phyloP scores from a whole-genome alignment of 169 alveolate genomes.

The Eimeria acervulina region DNA sequence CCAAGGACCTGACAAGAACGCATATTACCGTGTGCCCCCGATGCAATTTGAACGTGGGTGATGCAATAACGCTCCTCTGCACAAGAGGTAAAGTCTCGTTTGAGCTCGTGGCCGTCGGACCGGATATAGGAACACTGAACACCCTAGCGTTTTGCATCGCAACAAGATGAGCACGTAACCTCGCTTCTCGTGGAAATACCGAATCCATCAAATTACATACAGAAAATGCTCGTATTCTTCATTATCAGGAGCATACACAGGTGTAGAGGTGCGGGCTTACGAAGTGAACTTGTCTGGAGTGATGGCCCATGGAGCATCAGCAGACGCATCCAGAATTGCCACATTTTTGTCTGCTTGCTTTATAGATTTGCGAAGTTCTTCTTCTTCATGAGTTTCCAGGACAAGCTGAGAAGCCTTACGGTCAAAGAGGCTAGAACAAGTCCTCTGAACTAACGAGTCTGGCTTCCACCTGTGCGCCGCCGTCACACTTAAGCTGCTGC shows the following conservation, averaged over 20 bases:
- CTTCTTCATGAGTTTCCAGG: slow-evolving; percentile 57
- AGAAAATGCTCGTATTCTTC: neutral
- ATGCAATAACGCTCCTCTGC: neutral
- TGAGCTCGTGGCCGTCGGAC: neutral
- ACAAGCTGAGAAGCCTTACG: slow-evolving; percentile 70
- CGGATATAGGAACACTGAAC: neutral
- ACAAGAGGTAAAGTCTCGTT: neutral
- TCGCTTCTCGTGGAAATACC: too few relatives aligned
- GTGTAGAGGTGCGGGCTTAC: slow-evolving; percentile 4
- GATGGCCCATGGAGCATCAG: slow-evolving; percentile 70
- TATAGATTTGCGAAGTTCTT: slow-evolving; percentile 20
- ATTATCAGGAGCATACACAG: neutral
- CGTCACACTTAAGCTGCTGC: slow-evolving; percentile 77
- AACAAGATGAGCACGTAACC: neutral
- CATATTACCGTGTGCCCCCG: neutral
- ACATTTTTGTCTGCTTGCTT: slow-evolving; percentile 66
- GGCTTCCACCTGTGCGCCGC: slow-evolving; percentile 58
- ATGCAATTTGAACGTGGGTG: neutral
- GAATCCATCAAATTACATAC: neutral
- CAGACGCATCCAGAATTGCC: slow-evolving; percentile 63
- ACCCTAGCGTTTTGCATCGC: neutral
- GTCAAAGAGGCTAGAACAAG: slow-evolving; percentile 73
- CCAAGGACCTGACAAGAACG: slow-evolving; percentile 46
- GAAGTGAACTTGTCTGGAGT: slow-evolving; percentile 35
- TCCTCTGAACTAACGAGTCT: slow-evolving; percentile 35